Evolutionary conservation across 2,329 filamentous ascomycete genomes (phyloP).

Genomic region (Trichoderma citrinoviride): DNA sequence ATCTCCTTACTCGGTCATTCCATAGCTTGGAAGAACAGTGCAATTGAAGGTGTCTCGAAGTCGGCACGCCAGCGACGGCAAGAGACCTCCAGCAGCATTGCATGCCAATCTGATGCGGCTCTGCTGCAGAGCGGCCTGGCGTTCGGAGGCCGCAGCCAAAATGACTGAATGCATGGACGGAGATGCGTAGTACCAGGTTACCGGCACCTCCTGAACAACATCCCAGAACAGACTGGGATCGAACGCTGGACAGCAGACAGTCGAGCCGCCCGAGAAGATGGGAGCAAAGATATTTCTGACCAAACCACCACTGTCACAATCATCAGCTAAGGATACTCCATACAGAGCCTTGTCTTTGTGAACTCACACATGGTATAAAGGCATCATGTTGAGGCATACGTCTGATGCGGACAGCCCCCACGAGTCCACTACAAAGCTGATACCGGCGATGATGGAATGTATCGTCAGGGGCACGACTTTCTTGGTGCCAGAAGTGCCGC

Average conservation of each 20-base stretch:
- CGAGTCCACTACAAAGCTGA: slow-evolving; percentile 52
- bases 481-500: slow-evolving; percentile 57
- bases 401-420: slow-evolving; percentile 49
- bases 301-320: slow-evolving; percentile 46
- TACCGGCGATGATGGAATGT: slow-evolving; percentile 50
- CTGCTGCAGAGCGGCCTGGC: slow-evolving; percentile 40
- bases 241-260: slow-evolving; percentile 53
- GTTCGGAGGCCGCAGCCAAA: slow-evolving; percentile 43
- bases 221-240: slow-evolving; percentile 58
- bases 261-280: slow-evolving; percentile 52
- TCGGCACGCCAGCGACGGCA: slow-evolving; percentile 49
- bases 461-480: slow-evolving; percentile 55
- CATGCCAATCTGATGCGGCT: slow-evolving; percentile 52
- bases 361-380: slow-evolving; percentile 53
- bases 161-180: slow-evolving; percentile 57
- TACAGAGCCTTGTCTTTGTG: slow-evolving; percentile 12
- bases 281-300: slow-evolving; percentile 55
- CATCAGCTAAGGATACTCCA: slow-evolving; percentile 4
- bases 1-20: slow-evolving; percentile 51
- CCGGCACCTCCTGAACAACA: slow-evolving; percentile 44
- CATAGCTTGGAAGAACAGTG: slow-evolving; percentile 54
- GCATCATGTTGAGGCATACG: slow-evolving; percentile 59
- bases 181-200: slow-evolving; percentile 59
- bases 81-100: slow-evolving; percentile 53
- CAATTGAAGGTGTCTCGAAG: slow-evolving; percentile 51